These are phyloP conservation scores for Przewalskia tangutica DNA, from an alignment of 257 asterid genomes.

Conservation along the genomic window DNA sequence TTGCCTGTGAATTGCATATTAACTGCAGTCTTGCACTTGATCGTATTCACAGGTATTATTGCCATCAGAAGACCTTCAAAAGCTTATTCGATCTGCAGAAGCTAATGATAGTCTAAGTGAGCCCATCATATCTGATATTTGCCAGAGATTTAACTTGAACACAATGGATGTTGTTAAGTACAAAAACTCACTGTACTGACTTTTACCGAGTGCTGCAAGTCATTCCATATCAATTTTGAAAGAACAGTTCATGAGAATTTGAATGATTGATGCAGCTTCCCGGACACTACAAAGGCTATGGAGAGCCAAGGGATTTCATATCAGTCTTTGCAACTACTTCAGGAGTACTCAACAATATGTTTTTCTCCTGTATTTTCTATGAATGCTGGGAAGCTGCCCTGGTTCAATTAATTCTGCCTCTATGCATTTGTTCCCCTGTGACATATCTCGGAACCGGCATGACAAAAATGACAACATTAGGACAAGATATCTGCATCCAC, in stretches of 20 bases:
- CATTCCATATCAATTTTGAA: not conserved
- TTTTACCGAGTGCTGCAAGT: not conserved
- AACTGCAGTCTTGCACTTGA: not conserved
- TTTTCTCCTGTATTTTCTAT: not conserved
- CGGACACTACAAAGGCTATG: not conserved
- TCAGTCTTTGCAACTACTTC: not conserved
- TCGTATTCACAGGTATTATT: conserved; percentile 33
- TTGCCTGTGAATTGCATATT: not conserved
- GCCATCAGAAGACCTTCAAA: conserved; percentile 64
- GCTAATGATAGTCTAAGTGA: conserved; percentile 36
- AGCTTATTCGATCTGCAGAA: conserved; percentile 32
- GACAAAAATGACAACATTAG: not conserved
- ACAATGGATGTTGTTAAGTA: conserved; percentile 50
- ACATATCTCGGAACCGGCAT: not conserved
- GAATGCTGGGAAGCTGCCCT: not conserved
- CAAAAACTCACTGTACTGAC: conserved; percentile 34
- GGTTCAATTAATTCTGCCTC: not conserved
- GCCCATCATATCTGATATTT: conserved; percentile 40
- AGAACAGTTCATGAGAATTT: not conserved
- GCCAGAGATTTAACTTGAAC: conserved; percentile 51
- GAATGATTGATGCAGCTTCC: not conserved
- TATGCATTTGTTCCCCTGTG: not conserved
- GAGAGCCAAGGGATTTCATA: not conserved
- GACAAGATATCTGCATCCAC: not conserved
- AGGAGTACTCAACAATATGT: not conserved